These are phyloP conservation scores for Solanum acaule DNA, from an alignment of 257 asterid genomes.

Conservation along the genomic window DNA sequence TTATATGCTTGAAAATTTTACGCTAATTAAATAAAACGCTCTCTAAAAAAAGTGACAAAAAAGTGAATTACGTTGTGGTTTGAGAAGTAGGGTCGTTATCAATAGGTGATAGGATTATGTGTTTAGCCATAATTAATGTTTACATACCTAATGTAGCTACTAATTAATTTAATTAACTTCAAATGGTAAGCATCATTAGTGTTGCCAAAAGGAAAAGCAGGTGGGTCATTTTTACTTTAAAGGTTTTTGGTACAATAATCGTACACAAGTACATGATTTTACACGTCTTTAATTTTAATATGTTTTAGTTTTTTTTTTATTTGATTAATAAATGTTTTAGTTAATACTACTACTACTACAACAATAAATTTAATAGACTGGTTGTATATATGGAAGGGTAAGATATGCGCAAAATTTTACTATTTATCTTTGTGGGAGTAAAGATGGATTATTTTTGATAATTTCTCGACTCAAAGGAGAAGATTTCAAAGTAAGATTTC, in stretches of 20 bases:
- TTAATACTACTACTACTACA: neutral
- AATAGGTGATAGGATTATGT: neutral
- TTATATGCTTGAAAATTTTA: too few species aligned
- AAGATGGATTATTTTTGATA: fast-evolving
- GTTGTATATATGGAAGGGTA: too few species aligned
- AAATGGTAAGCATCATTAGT: neutral
- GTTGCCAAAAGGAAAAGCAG: neutral
- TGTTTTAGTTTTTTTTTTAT: neutral
- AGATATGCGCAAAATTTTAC: too few species aligned
- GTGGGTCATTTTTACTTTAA: neutral
- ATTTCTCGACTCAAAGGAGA: neutral
- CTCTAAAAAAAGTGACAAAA: neutral
- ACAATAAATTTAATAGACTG: fast-evolving
- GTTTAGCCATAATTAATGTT: neutral
- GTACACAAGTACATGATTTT: neutral
- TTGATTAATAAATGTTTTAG: neutral
- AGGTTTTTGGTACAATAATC: neutral
- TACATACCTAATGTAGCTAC: neutral
- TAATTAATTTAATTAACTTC: neutral
- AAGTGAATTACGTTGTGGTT: too few species aligned
- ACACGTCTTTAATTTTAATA: neutral
- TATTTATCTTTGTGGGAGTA: neutral
- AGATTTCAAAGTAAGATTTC: neutral
- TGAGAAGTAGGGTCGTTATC: neutral
- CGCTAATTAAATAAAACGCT: fast-evolving